Evolutionary conservation across 176 grass and related monocot species (phyloP).

Genomic region (Hyparrhenia diplandra): DNA sequence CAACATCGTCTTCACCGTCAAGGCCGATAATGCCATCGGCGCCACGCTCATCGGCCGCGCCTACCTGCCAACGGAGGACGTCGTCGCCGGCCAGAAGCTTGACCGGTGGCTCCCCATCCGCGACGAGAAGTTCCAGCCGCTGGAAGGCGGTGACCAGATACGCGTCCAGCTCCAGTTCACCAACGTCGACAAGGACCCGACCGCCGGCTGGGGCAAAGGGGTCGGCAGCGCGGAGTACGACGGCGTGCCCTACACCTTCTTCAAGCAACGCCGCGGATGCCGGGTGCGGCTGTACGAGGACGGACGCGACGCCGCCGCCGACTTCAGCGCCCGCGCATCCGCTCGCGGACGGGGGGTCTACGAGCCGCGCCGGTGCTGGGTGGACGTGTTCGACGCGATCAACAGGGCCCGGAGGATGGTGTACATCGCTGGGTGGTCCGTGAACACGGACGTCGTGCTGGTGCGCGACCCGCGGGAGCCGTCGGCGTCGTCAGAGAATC

Average conservation of each 20-base stretch:
- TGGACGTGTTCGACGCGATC: no score
- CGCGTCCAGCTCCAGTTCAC: slow-evolving; percentile 58
- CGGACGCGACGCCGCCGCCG: slow-evolving; percentile 54
- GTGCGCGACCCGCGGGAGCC: no score
- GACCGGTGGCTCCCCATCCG: slow-evolving; percentile 59
- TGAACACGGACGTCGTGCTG: no score
- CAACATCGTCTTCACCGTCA: slow-evolving; percentile 79
- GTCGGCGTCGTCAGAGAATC: no score
- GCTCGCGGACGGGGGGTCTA: no score
- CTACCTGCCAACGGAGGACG: slow-evolving; percentile 42
- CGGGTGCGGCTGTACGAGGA: slow-evolving; percentile 69
- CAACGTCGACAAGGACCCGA: slow-evolving; percentile 37
- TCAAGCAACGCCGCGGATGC: slow-evolving; percentile 49
- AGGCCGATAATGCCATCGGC: slow-evolving; percentile 49
- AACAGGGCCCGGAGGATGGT: no score
- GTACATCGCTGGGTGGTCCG: no score
- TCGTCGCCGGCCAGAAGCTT: slow-evolving; percentile 12
- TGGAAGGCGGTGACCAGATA: slow-evolving; percentile 49
- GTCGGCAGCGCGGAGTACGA: background rate
- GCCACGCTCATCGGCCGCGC: slow-evolving; percentile 74
- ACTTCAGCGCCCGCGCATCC: no score
- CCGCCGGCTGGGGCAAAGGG: slow-evolving; percentile 44
- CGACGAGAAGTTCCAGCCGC: slow-evolving; percentile 35
- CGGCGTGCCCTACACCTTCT: slow-evolving; percentile 73
- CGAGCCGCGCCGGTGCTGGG: no score